Evolutionary conservation across 2,329 filamentous ascomycete species (phyloP).

Genomic region (Ceratocystis ficicola): DNA sequence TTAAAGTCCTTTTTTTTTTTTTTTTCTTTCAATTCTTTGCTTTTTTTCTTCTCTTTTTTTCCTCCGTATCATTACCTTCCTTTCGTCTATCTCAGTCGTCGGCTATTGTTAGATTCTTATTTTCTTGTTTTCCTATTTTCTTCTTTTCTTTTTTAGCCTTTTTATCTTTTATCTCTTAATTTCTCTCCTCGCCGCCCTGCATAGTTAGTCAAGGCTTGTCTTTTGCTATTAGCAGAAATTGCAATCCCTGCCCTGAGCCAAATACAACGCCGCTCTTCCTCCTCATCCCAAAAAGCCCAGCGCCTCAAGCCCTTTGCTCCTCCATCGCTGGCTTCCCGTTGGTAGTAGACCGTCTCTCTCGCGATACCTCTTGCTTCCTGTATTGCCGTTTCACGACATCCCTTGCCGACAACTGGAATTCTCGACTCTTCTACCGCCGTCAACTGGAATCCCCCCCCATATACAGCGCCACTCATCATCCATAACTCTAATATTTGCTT

Average conservation of each 20-base stretch:
- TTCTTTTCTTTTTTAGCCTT: background rate
- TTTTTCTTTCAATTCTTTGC: background rate
- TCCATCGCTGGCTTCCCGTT: background rate
- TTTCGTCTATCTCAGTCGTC: background rate
- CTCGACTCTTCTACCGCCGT: background rate
- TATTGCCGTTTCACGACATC: background rate
- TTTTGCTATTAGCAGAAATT: slow-evolving; percentile 4
- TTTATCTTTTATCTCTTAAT: slow-evolving; percentile 5
- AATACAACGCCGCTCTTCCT: background rate
- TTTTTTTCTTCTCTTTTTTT: background rate
- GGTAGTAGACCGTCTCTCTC: background rate
- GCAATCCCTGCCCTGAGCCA: background rate
- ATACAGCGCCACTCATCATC: background rate
- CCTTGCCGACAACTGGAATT: slow-evolving; percentile 2
- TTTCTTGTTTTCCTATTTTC: background rate
- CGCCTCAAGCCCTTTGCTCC: background rate
- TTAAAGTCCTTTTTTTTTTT: background rate
- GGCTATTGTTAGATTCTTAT: slow-evolving; percentile 9
- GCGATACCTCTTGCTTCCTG: background rate
- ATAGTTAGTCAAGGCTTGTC: background rate
- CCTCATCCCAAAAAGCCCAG: background rate
- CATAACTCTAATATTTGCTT: background rate
- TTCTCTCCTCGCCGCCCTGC: slow-evolving; percentile 7
- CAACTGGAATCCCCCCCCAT: background rate
- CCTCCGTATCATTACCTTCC: background rate